Evolutionary conservation across 1,284 basidiomycete species (phyloP).

Genomic region (Ustilago trichophora): DNA sequence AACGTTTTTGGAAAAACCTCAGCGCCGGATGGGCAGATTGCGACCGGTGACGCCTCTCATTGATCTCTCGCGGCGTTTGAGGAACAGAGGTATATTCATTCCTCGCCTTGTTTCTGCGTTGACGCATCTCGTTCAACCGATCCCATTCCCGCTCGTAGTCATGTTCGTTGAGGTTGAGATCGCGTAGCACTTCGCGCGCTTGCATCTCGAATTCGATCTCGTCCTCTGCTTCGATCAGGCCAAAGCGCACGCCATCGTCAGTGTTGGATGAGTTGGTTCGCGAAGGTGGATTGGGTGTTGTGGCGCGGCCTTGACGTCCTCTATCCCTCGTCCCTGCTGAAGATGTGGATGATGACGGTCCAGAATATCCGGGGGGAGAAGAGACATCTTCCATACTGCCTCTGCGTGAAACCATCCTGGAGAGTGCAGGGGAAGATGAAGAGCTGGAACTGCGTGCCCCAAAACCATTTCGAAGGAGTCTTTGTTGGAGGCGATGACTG

Average conservation of each 20-base stretch:
- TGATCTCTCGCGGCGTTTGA: not conserved
- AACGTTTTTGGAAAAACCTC: slow-evolving; percentile 29
- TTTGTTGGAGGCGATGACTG: slow-evolving; percentile 32
- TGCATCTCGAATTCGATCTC: slow-evolving; percentile 50
- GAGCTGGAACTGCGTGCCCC: slow-evolving; percentile 6
- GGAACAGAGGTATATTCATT: slow-evolving; percentile 38
- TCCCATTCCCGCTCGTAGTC: slow-evolving; percentile 46
- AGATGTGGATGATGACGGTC: not conserved
- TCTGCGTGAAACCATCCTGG: slow-evolving; percentile 17
- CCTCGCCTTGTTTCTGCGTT: slow-evolving; percentile 32
- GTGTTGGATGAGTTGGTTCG: slow-evolving; percentile 4
- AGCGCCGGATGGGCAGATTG: slow-evolving; percentile 30
- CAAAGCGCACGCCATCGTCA: slow-evolving; percentile 23
- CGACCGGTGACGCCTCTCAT: slow-evolving; percentile 7
- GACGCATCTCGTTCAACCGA: slow-evolving; percentile 23
- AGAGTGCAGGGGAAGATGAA: slow-evolving; percentile 16
- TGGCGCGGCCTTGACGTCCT: slow-evolving; percentile 5
- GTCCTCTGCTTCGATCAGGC: slow-evolving; percentile 39
- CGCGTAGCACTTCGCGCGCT: slow-evolving; percentile 37
- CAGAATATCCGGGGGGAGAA: not conserved
- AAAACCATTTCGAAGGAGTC: slow-evolving; percentile 8
- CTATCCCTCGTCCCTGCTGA: not conserved
- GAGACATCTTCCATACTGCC: slow-evolving; percentile 19
- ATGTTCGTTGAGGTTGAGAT: slow-evolving; percentile 22
- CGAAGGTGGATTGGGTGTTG: not conserved